Percentiles rank a stretch among this genome's conserved stretches.
These are phyloP conservation scores for Penicillium sp. DNA, from an alignment of 2,329 filamentous ascomycete genomes.

Conservation along the genomic window DNA sequence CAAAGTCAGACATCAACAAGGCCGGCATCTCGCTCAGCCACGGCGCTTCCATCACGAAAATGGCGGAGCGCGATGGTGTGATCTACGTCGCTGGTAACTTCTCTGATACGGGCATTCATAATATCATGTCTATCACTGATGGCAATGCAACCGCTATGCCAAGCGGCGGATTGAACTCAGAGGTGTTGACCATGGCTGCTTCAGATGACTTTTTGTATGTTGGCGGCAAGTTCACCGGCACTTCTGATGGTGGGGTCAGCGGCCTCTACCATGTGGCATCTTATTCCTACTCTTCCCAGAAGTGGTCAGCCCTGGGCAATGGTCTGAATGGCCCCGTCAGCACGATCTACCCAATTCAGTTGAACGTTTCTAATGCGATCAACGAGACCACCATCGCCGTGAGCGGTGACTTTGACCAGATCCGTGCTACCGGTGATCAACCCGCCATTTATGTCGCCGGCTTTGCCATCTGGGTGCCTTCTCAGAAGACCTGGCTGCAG, in stretches of 20 bases:
- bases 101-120: conserved; percentile 63
- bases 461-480: conserved; percentile 90
- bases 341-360: conserved; percentile 69
- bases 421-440: conserved; percentile 65
- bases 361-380: conserved; percentile 70
- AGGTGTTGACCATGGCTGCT: conserved; percentile 69
- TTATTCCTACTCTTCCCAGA: conserved; percentile 66
- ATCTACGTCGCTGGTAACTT: conserved; percentile 86
- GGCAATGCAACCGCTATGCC: conserved; percentile 61
- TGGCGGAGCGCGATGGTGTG: conserved; percentile 63
- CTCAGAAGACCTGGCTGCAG: conserved; percentile 79
- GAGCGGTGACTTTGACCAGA: conserved; percentile 73
- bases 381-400: conserved; percentile 75
- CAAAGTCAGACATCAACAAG: conserved; percentile 70
- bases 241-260: conserved; percentile 58
- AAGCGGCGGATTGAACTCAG: conserved; percentile 74
- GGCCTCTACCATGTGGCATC: conserved; percentile 73
- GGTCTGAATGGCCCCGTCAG: conserved; percentile 79
- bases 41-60: conserved; percentile 66
- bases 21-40: conserved; percentile 69
- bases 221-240: conserved; percentile 80
- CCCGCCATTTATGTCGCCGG: conserved; percentile 63
- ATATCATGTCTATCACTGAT: conserved; percentile 72
- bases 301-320: conserved; percentile 77
- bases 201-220: conserved; percentile 70